Base-by-base conservation (phyloP, 192 early-diverging fungal species). In the Coemansia sp. region DNA sequence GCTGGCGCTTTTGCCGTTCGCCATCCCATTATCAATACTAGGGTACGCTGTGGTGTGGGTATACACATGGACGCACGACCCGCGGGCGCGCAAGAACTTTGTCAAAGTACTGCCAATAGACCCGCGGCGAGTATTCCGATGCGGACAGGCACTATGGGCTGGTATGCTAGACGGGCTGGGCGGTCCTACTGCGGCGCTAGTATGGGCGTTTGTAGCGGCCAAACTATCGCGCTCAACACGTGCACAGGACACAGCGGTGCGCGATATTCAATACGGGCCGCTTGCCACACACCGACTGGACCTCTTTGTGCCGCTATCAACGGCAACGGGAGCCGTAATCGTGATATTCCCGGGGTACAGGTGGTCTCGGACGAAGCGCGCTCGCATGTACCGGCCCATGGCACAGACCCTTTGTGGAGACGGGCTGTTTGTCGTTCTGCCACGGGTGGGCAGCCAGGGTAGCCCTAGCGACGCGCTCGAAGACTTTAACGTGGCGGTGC, bases 41-140 rank as follows among this genome's bases (percentile, higher is more conserved):
- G 63, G 63, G 35, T 81, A 81, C 37, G 66, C 62, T 0, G 38
- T 81, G 5, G 78, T 81, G 26, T 81, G 78, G 78, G 55, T 75
- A 21, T 81, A 81, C 51, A 81, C 78, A 3, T 81, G 78, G 78
- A 80, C 78, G 7, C 78, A 75, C 55, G 78, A 80, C 73, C 78
- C 72, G 46, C 72, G 78, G 24, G 73, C 78, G n/a, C 65, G 78
- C 5, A 59, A 50, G 13, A 57, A 67, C 43, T 38, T 75, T 9
- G 37, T 80, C 18, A 48, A 42, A 48, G 69, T 80, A 9, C 69
- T 80, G 59, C 78, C 78, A 34, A 46, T 74, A 40, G 69, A 74
- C 31, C 77, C 72, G 20, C 69, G 78, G 33, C 69, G 78, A 2
- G 78, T 81, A 18, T 75, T 69, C 66, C 64, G 66, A 9, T 81